These are phyloP conservation scores for Suillus discolor DNA, from an alignment of 768 basidiomycete species.

Conservation along the genomic window DNA sequence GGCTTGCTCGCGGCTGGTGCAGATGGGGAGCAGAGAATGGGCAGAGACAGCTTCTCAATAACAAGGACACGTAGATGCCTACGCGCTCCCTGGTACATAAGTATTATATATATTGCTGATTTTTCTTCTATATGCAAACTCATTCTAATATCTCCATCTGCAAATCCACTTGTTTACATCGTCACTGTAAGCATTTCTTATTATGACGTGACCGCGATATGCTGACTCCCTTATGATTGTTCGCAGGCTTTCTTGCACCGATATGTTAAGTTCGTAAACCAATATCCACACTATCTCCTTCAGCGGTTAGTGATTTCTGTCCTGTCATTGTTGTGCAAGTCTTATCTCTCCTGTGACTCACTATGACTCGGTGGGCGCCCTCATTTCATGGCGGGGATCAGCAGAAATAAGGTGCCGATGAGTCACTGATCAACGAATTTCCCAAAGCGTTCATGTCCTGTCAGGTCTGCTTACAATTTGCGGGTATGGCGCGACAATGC, in stretches of 20 bases:
- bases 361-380: not conserved
- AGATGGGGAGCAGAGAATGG: slow-evolving; percentile 94
- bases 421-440: not conserved
- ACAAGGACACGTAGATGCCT: not conserved
- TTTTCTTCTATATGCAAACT: not conserved
- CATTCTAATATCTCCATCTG: not conserved
- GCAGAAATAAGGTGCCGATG: not conserved
- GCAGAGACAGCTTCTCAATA: slow-evolving; percentile 41
- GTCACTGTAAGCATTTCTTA: not conserved
- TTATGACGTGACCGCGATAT: not conserved
- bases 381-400: not conserved
- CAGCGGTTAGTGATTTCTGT: not conserved
- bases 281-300: not conserved
- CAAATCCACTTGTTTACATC: not conserved
- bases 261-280: not conserved
- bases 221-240: not conserved
- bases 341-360: not conserved
- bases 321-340: not conserved
- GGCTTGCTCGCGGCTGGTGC: slow-evolving; percentile 83
- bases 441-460: not conserved
- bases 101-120: not conserved
- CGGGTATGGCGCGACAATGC: not conserved
- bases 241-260: not conserved
- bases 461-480: not conserved
- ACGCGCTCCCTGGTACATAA: not conserved